A percentile compares a stretch with the other conserved stretches of the same genome.
phyloP scores from a whole-genome alignment of 1,284 basidiomycete species.

The Moesziomyces sp. region DNA sequence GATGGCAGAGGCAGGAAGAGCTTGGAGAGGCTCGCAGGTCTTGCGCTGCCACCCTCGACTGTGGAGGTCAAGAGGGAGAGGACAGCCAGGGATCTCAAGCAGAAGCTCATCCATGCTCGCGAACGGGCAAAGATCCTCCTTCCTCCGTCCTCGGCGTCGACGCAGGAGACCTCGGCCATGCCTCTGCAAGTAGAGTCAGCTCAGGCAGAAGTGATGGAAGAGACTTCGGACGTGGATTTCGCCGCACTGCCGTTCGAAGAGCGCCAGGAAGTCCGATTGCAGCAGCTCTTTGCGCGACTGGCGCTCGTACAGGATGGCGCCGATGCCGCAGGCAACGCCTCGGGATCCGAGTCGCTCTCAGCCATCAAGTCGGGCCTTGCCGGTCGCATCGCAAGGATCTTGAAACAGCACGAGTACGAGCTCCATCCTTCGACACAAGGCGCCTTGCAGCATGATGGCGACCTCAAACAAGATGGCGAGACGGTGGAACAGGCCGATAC shows the following conservation, averaged over 20 bases:
- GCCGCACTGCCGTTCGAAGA: constrained; percentile 29
- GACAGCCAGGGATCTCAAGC: constrained; percentile 17
- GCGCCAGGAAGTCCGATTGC: constrained; percentile 35
- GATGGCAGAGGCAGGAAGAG: constrained; percentile 14
- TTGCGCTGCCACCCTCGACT: constrained; percentile 4
- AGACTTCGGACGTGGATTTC: background rate
- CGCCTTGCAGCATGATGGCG: background rate
- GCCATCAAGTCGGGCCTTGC: constrained; percentile 41
- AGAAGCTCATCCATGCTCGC: constrained; percentile 37
- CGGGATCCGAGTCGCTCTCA: constrained; percentile 13
- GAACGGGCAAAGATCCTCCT: constrained; percentile 28
- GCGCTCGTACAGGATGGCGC: constrained; percentile 22
- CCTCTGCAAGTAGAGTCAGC: background rate
- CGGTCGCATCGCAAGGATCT: constrained; percentile 31
- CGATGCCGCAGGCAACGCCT: background rate
- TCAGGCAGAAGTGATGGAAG: constrained; percentile 7
- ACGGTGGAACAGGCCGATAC: background rate
- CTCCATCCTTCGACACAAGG: constrained; percentile 8
- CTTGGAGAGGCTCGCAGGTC: constrained; percentile 2
- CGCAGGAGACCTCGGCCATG: background rate
- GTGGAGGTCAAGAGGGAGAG: constrained; percentile 15
- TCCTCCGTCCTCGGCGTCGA: constrained; percentile 13
- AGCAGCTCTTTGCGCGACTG: constrained; percentile 42
- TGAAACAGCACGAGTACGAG: constrained; percentile 25
- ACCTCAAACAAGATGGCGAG: background rate